Percentiles rank a stretch among this genome's conserved stretches.
phyloP scores from a whole-genome alignment of 495 filamentous ascomycete species.

The Hyaloscypha variabilis region DNA sequence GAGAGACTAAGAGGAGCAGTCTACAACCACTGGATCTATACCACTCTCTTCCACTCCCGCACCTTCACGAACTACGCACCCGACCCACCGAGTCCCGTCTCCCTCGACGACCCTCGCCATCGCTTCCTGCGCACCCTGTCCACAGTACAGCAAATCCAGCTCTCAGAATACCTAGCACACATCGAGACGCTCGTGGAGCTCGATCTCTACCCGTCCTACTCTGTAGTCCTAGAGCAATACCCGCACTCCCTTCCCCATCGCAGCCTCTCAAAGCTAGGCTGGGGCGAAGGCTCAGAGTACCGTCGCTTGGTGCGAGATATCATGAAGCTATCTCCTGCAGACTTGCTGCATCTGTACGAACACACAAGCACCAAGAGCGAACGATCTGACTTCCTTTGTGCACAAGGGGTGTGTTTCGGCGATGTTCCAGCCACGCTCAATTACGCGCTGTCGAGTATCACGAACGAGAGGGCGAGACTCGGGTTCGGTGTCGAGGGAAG shows the following conservation, averaged over 20 bases:
- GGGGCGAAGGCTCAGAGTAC: slow-evolving; percentile 28
- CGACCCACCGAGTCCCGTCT: slow-evolving; percentile 24
- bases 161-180: slow-evolving; percentile 25
- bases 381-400: slow-evolving; percentile 23
- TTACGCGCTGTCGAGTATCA: slow-evolving; percentile 17
- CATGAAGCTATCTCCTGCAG: slow-evolving; percentile 24
- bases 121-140: slow-evolving; percentile 29
- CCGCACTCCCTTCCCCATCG: slow-evolving; percentile 15
- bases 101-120: slow-evolving; percentile 25
- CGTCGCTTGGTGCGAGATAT: slow-evolving; percentile 22
- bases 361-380: slow-evolving; percentile 26
- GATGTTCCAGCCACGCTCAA: slow-evolving; percentile 28
- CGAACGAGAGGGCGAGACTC: slow-evolving; percentile 5
- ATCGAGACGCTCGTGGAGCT: slow-evolving; percentile 26
- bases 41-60: slow-evolving; percentile 39
- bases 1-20: slow-evolving; percentile 64
- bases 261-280: slow-evolving; percentile 20
- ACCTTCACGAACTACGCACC: slow-evolving; percentile 28
- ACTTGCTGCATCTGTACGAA: slow-evolving; percentile 27
- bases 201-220: slow-evolving; percentile 26
- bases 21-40: slow-evolving; percentile 65
- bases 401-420: slow-evolving; percentile 23
- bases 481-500: slow-evolving; percentile 1
- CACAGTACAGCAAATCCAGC: slow-evolving; percentile 23
- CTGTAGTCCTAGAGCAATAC: slow-evolving; percentile 27